phyloP scores from a whole-genome alignment of 345 rosid genomes.

The Alliaria petiolata region DNA sequence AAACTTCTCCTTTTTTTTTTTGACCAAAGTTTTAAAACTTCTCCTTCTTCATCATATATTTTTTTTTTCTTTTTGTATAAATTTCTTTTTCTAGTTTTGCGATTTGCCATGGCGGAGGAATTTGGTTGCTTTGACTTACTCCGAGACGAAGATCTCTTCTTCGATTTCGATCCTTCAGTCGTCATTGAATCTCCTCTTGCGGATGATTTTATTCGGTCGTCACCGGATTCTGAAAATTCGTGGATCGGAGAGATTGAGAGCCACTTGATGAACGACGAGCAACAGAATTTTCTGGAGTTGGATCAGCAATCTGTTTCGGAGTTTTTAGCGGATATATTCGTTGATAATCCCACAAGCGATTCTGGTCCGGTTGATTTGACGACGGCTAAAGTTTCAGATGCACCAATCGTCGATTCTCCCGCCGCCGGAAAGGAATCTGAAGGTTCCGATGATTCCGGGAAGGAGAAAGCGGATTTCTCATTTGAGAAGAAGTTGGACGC shows the following conservation, averaged over 20 bases:
- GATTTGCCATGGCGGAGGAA: constrained; percentile 26
- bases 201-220: constrained; percentile 6
- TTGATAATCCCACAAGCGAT: constrained; percentile 34
- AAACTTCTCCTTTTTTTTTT: not conserved
- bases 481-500: constrained; percentile 9
- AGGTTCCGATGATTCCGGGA: constrained; percentile 22
- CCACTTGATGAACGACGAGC: constrained; percentile 46
- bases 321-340: constrained; percentile 44
- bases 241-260: constrained; percentile 49
- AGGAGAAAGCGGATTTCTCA: not conserved
- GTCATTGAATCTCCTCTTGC: not conserved
- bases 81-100: not conserved
- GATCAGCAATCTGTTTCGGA: constrained; percentile 20
- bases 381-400: constrained; percentile 14
- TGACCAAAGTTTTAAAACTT: too few species aligned
- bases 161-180: constrained; percentile 15
- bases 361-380: constrained; percentile 13
- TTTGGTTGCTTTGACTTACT: constrained; percentile 33
- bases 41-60: too few species aligned
- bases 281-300: not conserved
- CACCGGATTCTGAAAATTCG: constrained; percentile 35
- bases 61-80: not conserved
- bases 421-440: constrained; percentile 19
- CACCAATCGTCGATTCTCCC: constrained; percentile 29
- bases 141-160: constrained; percentile 5